Conservation (phyloP, 306 rosid species). For the Vigna radiata region DNA sequence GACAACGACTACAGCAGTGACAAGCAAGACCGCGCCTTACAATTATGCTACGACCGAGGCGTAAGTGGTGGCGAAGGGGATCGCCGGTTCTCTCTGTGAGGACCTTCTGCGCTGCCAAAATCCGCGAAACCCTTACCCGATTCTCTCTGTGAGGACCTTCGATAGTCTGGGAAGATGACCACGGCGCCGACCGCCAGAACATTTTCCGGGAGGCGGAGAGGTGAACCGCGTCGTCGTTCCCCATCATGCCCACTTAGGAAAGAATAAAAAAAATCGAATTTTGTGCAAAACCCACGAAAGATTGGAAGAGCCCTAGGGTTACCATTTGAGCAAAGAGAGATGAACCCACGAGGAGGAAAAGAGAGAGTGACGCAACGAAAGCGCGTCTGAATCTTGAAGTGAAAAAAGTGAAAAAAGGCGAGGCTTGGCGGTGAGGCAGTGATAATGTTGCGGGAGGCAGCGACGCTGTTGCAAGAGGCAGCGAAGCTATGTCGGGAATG, state of each 20-base stretch:
- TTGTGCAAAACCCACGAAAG: constrained; percentile 24
- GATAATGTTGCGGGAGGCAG: too few species aligned
- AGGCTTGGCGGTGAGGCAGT: too few species aligned
- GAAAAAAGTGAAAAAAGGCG: not conserved
- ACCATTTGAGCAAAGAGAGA: constrained; percentile 24
- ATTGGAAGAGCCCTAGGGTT: constrained; percentile 51
- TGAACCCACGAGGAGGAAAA: not conserved
- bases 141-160: not conserved
- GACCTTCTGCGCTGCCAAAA: constrained; percentile 46
- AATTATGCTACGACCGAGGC: constrained; percentile 89
- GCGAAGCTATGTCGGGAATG: too few species aligned
- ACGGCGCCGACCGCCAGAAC: constrained; percentile 91
- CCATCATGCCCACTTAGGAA: constrained; percentile 74
- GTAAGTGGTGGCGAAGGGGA: constrained; percentile 77
- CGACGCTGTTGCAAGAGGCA: too few species aligned
- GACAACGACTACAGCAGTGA: constrained; percentile 94
- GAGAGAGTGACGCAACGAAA: constrained; percentile 4
- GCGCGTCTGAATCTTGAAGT: constrained; percentile 41
- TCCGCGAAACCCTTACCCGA: constrained; percentile 55
- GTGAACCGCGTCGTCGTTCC: constrained; percentile 74
- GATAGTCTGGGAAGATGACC: constrained; percentile 83
- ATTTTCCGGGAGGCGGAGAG: constrained; percentile 63
- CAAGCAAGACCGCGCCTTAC: constrained; percentile 82
- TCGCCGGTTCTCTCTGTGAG: constrained; percentile 57
- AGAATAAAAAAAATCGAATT: constrained; percentile 9